Evolutionary conservation across 2,329 filamentous ascomycete genomes (phyloP), one percentile per base, ranked within the genome.

Genomic region (Fusarium odoratissimum): DNA sequence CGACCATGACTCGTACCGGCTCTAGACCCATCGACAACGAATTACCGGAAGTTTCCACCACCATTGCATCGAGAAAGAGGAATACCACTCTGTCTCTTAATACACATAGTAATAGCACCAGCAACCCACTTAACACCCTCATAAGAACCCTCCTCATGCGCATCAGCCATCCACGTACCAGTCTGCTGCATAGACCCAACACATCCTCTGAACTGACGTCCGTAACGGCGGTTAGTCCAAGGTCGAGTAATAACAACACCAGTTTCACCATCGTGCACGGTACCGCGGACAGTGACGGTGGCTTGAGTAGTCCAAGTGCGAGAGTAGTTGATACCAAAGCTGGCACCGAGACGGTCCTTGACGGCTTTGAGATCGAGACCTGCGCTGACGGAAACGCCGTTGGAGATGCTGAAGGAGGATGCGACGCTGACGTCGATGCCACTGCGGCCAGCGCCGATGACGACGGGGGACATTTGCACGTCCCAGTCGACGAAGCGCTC

Each of bases 401-500:
- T 72, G 56, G 49, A 25, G 1, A 61, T 8, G 6, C 42, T 72
- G 25, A n/a, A 69, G 5, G 55, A 13, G 0, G 51, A 38, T 1
- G 64, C 56, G 0, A 72, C 52, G 7, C 19, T 61, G 3, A 64
- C 61, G 2, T n/a, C 38, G 11, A 72, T 64, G 1, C 59, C 58
- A 25, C 46, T 48, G 10, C 46, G 31, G 31, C 69, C 69, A 5
- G 52, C 58, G 8, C 58, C 69, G 14, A 68, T 64, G 28, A 72
- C 54, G 1, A 72, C 69, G 19, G 68, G 69, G 10, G 69, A 72
- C 69, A 72, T 72, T 5, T 72, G 68, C 19, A 72, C 60, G 40
- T 72, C 69, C 69, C 69, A 72, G 45, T 72, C 69, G 30, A 72
- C 64, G 38, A 72, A 72, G 6, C 59, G 67, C 30, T 72, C 1